phyloP scores from a whole-genome alignment of 176 grass and related monocot species.

The Paspalum notatum region DNA sequence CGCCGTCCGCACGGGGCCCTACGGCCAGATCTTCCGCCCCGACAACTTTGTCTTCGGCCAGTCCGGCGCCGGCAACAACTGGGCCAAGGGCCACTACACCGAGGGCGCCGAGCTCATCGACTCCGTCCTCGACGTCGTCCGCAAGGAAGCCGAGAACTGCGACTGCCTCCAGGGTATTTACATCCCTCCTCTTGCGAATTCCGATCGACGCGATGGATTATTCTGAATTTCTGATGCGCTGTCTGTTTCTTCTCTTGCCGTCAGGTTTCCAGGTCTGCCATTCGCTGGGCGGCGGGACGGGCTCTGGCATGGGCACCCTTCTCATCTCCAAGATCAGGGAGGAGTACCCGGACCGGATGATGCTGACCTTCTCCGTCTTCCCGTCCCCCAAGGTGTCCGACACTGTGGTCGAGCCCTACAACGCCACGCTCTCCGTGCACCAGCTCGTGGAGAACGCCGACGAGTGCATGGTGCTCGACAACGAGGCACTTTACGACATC shows the following conservation, averaged over 20 bases:
- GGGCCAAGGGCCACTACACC: constrained; percentile 97
- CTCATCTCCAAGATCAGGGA: constrained; percentile 90
- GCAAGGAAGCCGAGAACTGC: constrained; percentile 95
- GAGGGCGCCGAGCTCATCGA: constrained; percentile 97
- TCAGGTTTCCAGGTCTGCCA: constrained; percentile 86
- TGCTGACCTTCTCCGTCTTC: constrained; percentile 90
- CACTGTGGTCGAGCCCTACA: constrained; percentile 87
- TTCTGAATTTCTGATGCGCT: constrained; percentile 7
- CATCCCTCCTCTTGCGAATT: neutral
- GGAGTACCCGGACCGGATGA: constrained; percentile 87
- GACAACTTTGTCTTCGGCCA: constrained; percentile 96
- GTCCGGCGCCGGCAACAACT: constrained; percentile 93
- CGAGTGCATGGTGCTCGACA: constrained; percentile 89
- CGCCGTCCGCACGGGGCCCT: constrained; percentile 64
- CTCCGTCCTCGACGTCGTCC: constrained; percentile 88
- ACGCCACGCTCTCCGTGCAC: constrained; percentile 76
- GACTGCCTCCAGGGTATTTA: constrained; percentile 90
- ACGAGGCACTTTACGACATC: constrained; percentile 83
- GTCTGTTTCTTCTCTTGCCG: neutral
- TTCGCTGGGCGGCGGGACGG: constrained; percentile 73
- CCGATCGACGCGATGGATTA: neutral
- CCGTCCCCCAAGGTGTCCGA: constrained; percentile 90
- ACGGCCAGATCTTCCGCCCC: constrained; percentile 78
- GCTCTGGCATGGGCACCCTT: constrained; percentile 81
- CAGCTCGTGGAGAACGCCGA: constrained; percentile 92